Conservation (phyloP, 148 eudicot species). For the Heliamphora exappendiculata region DNA sequence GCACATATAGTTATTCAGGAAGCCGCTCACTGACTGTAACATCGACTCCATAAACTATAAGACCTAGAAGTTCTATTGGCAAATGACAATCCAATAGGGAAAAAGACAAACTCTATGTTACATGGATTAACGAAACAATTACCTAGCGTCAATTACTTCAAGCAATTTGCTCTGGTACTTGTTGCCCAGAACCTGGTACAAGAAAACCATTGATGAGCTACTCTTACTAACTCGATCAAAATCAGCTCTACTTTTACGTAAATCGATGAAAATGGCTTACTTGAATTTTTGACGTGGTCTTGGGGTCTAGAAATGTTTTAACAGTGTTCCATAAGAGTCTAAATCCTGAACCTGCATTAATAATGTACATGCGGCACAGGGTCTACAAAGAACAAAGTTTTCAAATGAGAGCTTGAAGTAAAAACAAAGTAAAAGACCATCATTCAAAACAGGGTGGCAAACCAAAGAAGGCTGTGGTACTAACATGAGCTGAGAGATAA, state of each 20-base stretch:
- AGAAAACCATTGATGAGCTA: constrained; percentile 8
- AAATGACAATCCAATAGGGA: background rate
- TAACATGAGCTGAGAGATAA: background rate
- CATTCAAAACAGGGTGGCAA: background rate
- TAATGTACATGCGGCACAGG: constrained; percentile 77
- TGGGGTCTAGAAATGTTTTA: constrained; percentile 86
- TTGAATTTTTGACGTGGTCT: constrained; percentile 82
- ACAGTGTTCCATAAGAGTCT: constrained; percentile 88
- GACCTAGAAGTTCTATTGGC: background rate
- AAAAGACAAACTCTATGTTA: background rate
- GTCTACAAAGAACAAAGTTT: constrained; percentile 36
- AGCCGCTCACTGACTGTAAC: background rate
- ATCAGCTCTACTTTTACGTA: background rate
- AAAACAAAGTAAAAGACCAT: background rate
- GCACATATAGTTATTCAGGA: background rate
- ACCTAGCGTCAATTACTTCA: constrained; percentile 87
- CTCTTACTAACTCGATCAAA: background rate
- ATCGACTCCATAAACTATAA: background rate
- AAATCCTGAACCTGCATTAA: constrained; percentile 96
- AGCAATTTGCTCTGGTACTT: constrained; percentile 89
- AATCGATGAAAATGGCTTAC: constrained; percentile 30
- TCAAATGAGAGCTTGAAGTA: background rate
- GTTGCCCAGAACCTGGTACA: constrained; percentile 68
- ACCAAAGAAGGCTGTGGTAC: background rate
- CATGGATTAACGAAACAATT: constrained; percentile 6